phyloP scores from a whole-genome alignment of 768 basidiomycete species.

The Ramaria sp. region DNA sequence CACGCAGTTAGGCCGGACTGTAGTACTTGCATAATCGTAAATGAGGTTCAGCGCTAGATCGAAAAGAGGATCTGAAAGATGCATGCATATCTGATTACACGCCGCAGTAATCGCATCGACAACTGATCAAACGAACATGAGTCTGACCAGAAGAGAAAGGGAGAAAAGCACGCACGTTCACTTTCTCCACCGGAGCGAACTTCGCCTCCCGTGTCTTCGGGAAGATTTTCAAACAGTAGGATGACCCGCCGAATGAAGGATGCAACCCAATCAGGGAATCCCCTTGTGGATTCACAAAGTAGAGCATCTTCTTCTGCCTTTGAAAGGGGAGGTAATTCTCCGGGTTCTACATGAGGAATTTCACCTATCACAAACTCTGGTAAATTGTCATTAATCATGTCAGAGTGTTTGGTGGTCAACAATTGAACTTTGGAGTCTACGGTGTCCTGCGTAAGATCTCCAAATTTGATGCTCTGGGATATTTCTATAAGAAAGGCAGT shows the following conservation, averaged over 20 bases:
- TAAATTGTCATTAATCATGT: neutral
- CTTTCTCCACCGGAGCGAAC: slow-evolving; percentile 45
- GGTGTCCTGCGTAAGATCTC: slow-evolving; percentile 38
- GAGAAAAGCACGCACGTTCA: slow-evolving; percentile 35
- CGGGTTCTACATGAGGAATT: slow-evolving; percentile 26
- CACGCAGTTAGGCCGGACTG: slow-evolving; percentile 76
- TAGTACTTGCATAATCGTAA: slow-evolving; percentile 71
- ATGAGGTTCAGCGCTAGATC: slow-evolving; percentile 77
- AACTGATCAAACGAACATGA: slow-evolving; percentile 26
- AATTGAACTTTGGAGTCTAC: neutral
- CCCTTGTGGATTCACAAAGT: slow-evolving; percentile 59
- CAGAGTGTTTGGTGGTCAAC: neutral
- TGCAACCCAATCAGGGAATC: slow-evolving; percentile 77
- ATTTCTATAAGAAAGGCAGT: slow-evolving; percentile 66
- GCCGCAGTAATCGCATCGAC: slow-evolving; percentile 68
- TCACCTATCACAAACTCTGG: slow-evolving; percentile 19
- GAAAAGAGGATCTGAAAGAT: slow-evolving; percentile 63
- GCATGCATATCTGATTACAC: slow-evolving; percentile 68
- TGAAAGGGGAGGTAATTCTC: slow-evolving; percentile 31
- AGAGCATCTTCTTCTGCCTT: slow-evolving; percentile 61
- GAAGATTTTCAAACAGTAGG: slow-evolving; percentile 72
- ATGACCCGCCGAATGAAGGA: slow-evolving; percentile 72
- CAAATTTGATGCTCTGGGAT: slow-evolving; percentile 64
- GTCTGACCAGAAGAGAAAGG: neutral
- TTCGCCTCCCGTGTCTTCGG: slow-evolving; percentile 64